Percentiles rank a stretch among this genome's conserved stretches.
phyloP scores from a whole-genome alignment of 192 early-diverging fungal genomes.

The Rhizophagus clarus region DNA sequence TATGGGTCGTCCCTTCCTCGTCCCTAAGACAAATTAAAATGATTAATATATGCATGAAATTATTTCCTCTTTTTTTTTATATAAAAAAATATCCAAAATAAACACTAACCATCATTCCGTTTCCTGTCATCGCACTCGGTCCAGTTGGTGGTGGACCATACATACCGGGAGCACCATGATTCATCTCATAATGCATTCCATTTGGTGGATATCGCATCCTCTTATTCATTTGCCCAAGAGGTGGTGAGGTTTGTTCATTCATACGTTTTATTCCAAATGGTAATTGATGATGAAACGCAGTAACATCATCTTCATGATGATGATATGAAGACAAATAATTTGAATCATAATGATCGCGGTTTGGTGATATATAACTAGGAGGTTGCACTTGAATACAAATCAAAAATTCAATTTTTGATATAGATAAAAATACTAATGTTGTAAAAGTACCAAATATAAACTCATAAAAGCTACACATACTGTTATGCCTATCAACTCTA shows the following conservation, averaged over 20 bases:
- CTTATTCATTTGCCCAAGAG: not conserved
- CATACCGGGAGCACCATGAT: not conserved
- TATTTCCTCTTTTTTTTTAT: too few relatives aligned
- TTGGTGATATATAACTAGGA: too few relatives aligned
- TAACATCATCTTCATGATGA: not conserved
- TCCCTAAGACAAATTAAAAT: not conserved
- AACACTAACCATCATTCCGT: not conserved
- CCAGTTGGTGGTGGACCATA: constrained; percentile 12
- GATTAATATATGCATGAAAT: not conserved
- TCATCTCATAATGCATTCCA: constrained; percentile 12
- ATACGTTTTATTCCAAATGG: not conserved
- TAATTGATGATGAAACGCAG: constrained; percentile 16
- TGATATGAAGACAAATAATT: too few relatives aligned
- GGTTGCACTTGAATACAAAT: too few relatives aligned
- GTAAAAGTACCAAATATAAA: too few relatives aligned
- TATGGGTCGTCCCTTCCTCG: constrained; percentile 12
- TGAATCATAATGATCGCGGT: too few relatives aligned
- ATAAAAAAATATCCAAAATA: not conserved
- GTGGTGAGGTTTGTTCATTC: not conserved
- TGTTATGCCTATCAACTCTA: too few relatives aligned
- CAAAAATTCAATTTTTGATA: too few relatives aligned
- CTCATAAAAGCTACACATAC: too few relatives aligned
- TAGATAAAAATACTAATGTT: too few relatives aligned
- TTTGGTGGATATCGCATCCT: not conserved
- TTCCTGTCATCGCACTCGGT: constrained; percentile 7